Evolutionary conservation across 2,329 filamentous ascomycete species (phyloP), one percentile per base, ranked within the genome.

Genomic region (Ascosphaera apis): DNA sequence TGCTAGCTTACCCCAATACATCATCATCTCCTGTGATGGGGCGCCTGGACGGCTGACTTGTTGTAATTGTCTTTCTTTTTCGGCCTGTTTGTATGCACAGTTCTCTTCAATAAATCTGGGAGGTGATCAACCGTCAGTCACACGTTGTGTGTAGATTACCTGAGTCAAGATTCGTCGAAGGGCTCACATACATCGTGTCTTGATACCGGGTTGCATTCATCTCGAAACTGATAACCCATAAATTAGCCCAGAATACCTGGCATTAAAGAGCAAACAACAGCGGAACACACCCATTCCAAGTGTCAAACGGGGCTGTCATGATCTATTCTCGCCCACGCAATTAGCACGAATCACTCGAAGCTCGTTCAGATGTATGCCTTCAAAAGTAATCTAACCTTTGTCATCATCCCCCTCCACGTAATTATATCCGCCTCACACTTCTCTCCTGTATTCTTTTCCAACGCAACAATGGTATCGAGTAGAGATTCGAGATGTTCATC

Each of bases 331-430:
- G 35, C n/a, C n/a, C n/a, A 19, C n/a, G n/a, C 31, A 30, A 18
- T 33, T 37, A 37, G 35, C 8, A 7, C 33, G 18, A n/a, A 35
- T 23, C 23, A 11, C n/a, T 18, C 12, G 3, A 35, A 17, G 34
- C 11, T 12, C n/a, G 32, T 36, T 36, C 21, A 30, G 16, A 13
- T 8, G 31, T 7, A 8, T 36, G n/a, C 28, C 3, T 15, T 25
- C 15, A 30, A 32, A 12, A 12, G 8, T 9, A 27, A 15, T 36
- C 55, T 36, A 51, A 84, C 82, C 66, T 93, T 98, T 42, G 88
- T 95, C 76, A 98, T 84, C 82, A 95, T 93, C 27, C 88, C 88
- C 48, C 88, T 66, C 86, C 86, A 98, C 1, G 86, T 95, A 36
- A 95, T 66, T 33, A 95, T 53, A 46, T 91, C 72, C 2, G 77